phyloP scores from a whole-genome alignment of 2,329 filamentous ascomycete genomes.

The Westerdykella sp. region DNA sequence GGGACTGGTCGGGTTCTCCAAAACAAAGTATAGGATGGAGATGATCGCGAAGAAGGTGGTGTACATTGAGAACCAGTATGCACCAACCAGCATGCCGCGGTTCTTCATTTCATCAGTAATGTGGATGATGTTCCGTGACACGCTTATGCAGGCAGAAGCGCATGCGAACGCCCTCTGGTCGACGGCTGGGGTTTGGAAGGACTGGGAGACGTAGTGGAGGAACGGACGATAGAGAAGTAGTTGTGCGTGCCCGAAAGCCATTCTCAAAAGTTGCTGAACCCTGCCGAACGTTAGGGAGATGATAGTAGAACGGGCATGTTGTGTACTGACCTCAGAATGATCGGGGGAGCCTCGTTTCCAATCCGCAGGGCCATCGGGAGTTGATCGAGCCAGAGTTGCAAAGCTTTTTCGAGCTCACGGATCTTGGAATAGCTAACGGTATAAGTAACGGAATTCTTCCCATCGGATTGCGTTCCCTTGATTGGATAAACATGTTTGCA shows the following conservation, averaged over 20 bases:
- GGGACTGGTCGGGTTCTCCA: conserved; percentile 71
- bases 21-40: conserved; percentile 70
- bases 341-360: conserved; percentile 66
- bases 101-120: conserved; percentile 73
- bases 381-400: conserved; percentile 57
- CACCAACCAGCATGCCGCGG: conserved; percentile 67
- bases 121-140: conserved; percentile 69
- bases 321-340: conserved; percentile 64
- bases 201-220: conserved; percentile 70
- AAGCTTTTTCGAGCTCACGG: conserved; percentile 57
- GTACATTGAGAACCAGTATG: conserved; percentile 83
- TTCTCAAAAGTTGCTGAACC: conserved; percentile 66
- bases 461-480: conserved; percentile 42
- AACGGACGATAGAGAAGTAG: conserved; percentile 79
- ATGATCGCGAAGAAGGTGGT: conserved; percentile 77
- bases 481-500: conserved; percentile 60
- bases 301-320: not conserved
- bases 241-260: conserved; percentile 78
- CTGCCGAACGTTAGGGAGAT: conserved; percentile 25
- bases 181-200: conserved; percentile 45
- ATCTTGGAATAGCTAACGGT: conserved; percentile 59
- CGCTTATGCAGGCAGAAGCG: conserved; percentile 59
- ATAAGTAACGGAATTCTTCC: conserved; percentile 46
- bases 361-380: conserved; percentile 73
- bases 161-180: conserved; percentile 76